These are phyloP conservation scores for Neurospora africana DNA, from an alignment of 495 filamentous ascomycete species.

Conservation along the genomic window DNA sequence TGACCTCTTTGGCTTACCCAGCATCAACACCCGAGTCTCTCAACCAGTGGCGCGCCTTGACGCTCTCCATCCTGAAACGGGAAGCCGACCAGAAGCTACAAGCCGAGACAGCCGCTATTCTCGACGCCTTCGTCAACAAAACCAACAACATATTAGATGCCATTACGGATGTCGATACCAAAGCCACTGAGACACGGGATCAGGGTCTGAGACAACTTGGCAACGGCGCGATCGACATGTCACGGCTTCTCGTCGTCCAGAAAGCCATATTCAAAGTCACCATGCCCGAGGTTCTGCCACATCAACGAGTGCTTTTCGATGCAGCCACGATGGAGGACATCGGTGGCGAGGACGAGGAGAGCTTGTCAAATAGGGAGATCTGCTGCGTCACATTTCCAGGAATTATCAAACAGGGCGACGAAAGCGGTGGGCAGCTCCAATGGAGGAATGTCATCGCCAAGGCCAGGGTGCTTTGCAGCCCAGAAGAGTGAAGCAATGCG, in stretches of 20 bases:
- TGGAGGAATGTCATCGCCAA: constrained; percentile 46
- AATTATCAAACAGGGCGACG: constrained; percentile 44
- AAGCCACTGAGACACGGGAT: constrained; percentile 33
- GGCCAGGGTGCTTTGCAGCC: constrained; percentile 41
- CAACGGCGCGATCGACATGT: constrained; percentile 36
- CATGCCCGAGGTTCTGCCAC: constrained; percentile 39
- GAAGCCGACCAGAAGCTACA: constrained; percentile 34
- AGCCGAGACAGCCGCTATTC: constrained; percentile 25
- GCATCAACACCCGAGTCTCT: constrained; percentile 35
- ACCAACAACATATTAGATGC: constrained; percentile 31
- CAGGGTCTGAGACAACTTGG: constrained; percentile 35
- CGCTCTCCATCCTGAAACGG: constrained; percentile 39
- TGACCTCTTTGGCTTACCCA: neutral
- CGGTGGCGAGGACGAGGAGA: constrained; percentile 44
- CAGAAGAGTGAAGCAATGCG: constrained; percentile 16
- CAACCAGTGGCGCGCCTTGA: constrained; percentile 47
- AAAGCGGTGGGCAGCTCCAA: constrained; percentile 41
- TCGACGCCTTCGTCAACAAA: constrained; percentile 25
- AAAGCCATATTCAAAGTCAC: constrained; percentile 40
- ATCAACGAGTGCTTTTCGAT: constrained; percentile 41
- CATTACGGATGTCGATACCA: constrained; percentile 25
- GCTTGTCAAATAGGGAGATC: constrained; percentile 32
- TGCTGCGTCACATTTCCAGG: constrained; percentile 43
- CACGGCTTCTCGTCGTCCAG: constrained; percentile 40
- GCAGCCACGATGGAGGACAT: constrained; percentile 45